Evolutionary conservation across 78 protist species (phyloP).

Genomic region (Diacronema lutheri): DNA sequence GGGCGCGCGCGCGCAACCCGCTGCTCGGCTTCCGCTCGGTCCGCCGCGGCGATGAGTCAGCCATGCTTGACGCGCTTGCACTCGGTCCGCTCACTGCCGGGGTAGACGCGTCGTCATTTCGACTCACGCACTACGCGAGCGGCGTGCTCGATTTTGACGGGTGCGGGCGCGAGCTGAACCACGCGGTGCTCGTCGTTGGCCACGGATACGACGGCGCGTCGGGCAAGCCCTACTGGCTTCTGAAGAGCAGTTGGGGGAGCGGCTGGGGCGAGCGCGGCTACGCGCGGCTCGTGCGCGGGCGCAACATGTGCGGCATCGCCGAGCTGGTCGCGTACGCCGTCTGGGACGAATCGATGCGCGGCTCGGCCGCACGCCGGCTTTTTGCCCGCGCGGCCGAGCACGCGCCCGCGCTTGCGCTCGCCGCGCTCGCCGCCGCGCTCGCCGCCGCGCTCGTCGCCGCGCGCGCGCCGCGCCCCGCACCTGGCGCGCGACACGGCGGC

Average conservation of each 20-base stretch:
- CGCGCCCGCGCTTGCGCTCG: too few species aligned
- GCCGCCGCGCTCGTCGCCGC: too few species aligned
- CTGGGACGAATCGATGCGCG: too few species aligned
- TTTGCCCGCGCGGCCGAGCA: too few species aligned
- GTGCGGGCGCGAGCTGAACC: constrained; percentile 64
- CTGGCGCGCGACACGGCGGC: too few species aligned
- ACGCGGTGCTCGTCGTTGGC: constrained; percentile 85
- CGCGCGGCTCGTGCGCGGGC: constrained; percentile 38
- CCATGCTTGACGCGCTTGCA: constrained; percentile 38
- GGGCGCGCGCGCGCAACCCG: too few species aligned
- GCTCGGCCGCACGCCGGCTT: too few species aligned
- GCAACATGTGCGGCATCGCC: constrained; percentile 45
- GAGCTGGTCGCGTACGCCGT: constrained; percentile 23
- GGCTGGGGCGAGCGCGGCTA: constrained; percentile 67
- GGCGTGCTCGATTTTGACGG: constrained; percentile 63
- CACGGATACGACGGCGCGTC: constrained; percentile 48
- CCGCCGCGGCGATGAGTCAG: constrained; percentile 52
- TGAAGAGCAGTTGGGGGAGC: constrained; percentile 91
- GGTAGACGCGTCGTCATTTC: constrained; percentile 64
- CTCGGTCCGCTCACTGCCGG: constrained; percentile 74
- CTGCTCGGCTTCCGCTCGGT: constrained; percentile 6
- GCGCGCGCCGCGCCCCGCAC: too few species aligned
- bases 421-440: too few species aligned
- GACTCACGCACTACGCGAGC: constrained; percentile 68
- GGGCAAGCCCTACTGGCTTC: constrained; percentile 62